Evolutionary conservation across 768 basidiomycete genomes (phyloP).

Genomic region (Pleurotus sapidus): DNA sequence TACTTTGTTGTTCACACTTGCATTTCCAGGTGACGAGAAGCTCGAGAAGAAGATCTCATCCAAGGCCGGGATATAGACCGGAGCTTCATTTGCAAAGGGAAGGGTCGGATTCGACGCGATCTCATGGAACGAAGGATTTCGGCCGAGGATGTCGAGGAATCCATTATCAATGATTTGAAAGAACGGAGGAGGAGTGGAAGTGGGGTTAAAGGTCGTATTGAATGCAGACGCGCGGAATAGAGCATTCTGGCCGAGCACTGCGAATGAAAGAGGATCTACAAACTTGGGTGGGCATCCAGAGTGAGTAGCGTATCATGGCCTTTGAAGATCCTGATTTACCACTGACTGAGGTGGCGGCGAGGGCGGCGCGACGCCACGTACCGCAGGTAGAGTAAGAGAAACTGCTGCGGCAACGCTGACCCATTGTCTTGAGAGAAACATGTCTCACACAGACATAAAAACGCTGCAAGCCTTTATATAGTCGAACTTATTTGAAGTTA

Average conservation of each 20-base stretch:
- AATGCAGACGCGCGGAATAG: slow-evolving; percentile 35
- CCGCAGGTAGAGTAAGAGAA: no score
- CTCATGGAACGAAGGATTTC: slow-evolving; percentile 50
- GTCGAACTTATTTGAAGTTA: no score
- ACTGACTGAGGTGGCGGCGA: no score
- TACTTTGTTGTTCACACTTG: slow-evolving; percentile 53
- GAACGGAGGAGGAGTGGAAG: slow-evolving; percentile 50
- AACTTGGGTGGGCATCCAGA: slow-evolving; percentile 28
- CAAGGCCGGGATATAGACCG: slow-evolving; percentile 58
- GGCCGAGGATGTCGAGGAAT: slow-evolving; percentile 62
- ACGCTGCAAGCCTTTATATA: no score
- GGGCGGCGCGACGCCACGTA: no score
- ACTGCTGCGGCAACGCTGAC: no score
- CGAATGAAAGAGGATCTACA: slow-evolving; percentile 46
- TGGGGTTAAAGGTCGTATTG: slow-evolving; percentile 54
- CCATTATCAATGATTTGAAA: slow-evolving; percentile 47
- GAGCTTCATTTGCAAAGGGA: slow-evolving; percentile 79
- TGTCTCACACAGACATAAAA: no score
- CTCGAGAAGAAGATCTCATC: slow-evolving; percentile 73
- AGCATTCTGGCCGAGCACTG: slow-evolving; percentile 45
- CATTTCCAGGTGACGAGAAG: slow-evolving; percentile 54
- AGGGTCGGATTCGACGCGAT: slow-evolving; percentile 60
- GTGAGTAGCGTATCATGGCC: no score
- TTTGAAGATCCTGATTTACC: no score
- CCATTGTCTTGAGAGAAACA: no score